Evolutionary conservation across 2,329 filamentous ascomycete genomes (phyloP).

Genomic region (Cytospora piceicola): DNA sequence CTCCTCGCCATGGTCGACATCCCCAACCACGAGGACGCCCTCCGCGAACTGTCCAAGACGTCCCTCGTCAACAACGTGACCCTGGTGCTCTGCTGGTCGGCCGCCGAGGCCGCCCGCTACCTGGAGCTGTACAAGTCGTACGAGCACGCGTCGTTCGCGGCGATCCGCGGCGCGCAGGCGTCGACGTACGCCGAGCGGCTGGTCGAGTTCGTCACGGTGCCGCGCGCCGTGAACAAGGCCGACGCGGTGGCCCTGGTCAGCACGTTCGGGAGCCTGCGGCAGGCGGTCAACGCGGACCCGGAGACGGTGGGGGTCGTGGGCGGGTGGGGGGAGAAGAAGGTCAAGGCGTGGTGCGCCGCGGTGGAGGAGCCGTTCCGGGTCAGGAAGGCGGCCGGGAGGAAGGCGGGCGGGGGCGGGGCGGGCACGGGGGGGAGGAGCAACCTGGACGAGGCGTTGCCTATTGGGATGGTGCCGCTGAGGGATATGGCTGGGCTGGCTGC

Average conservation of each 20-base stretch:
- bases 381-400: conserved; percentile 66
- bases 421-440: conserved; percentile 34
- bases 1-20: conserved; percentile 94
- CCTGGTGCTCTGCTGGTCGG: conserved; percentile 90
- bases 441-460: conserved; percentile 34
- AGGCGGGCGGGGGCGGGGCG: conserved; percentile 35
- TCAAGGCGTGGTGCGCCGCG: conserved; percentile 79
- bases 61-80: conserved; percentile 92
- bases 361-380: conserved; percentile 85
- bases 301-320: conserved; percentile 85
- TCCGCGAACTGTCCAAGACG: conserved; percentile 91
- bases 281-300: conserved; percentile 82
- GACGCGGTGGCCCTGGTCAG: conserved; percentile 89
- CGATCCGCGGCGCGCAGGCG: conserved; percentile 84
- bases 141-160: conserved; percentile 78
- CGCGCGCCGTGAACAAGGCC: conserved; percentile 89
- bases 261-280: conserved; percentile 86
- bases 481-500: conserved; percentile 27
- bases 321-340: conserved; percentile 96
- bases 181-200: conserved; percentile 84
- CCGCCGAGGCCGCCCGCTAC: conserved; percentile 90
- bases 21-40: conserved; percentile 84
- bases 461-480: conserved; percentile 30
- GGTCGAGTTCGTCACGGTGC: conserved; percentile 90
- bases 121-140: conserved; percentile 94